phyloP scores from a whole-genome alignment of 2,329 filamentous ascomycete genomes.

The Ophiostoma ulmi region DNA sequence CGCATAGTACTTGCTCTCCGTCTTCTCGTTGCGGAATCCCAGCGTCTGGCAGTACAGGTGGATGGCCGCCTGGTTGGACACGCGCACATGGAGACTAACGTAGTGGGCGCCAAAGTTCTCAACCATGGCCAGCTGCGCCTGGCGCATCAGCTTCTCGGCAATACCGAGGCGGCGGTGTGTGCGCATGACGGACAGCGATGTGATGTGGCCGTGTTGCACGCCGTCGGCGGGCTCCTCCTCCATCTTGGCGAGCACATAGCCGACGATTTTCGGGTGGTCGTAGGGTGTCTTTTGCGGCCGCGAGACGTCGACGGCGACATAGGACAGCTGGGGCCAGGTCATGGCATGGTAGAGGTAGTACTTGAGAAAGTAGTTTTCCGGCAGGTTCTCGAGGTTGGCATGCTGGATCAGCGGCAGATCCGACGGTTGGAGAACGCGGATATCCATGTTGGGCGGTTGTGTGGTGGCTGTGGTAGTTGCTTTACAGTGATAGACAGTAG shows the following conservation, averaged over 20 bases:
- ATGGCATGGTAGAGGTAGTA: slow-evolving; percentile 99
- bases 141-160: slow-evolving; percentile 95
- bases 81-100: slow-evolving; percentile 91
- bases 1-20: slow-evolving; percentile 88
- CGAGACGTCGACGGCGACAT: slow-evolving; percentile 88
- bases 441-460: slow-evolving; percentile 60
- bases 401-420: slow-evolving; percentile 93
- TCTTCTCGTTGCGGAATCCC: slow-evolving; percentile 81
- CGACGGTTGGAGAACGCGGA: slow-evolving; percentile 75
- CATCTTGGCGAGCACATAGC: slow-evolving; percentile 99
- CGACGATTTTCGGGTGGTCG: slow-evolving; percentile 94
- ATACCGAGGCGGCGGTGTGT: slow-evolving; percentile 88
- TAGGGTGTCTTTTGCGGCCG: slow-evolving; percentile 71
- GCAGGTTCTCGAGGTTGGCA: slow-evolving; percentile 97
- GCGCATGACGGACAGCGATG: slow-evolving; percentile 89
- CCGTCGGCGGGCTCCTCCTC: slow-evolving; percentile 94
- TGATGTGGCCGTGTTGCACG: slow-evolving; percentile 92
- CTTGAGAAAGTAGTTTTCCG: slow-evolving; percentile 99
- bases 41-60: slow-evolving; percentile 90
- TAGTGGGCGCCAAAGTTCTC: slow-evolving; percentile 89
- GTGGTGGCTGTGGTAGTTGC: neutral
- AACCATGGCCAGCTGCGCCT: slow-evolving; percentile 94
- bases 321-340: slow-evolving; percentile 95
- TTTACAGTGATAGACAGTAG: neutral
- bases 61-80: slow-evolving; percentile 86